Evolutionary conservation across 768 basidiomycete genomes (phyloP), one percentile per base, ranked within the genome.

Genomic region (Strobilomyces echinocephalus): DNA sequence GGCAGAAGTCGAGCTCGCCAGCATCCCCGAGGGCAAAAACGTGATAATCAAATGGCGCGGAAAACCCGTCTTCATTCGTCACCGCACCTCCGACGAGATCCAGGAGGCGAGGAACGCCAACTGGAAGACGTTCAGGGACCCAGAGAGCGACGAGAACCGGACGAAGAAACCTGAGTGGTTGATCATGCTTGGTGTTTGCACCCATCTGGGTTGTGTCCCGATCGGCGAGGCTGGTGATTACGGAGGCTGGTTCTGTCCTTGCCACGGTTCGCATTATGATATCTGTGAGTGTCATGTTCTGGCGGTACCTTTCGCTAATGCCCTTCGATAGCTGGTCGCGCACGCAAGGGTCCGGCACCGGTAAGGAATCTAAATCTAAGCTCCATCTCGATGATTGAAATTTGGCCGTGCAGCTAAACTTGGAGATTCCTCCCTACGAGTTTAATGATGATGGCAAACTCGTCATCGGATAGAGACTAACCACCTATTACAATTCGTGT

Each of bases 191-290:
- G 89, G 89, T 58, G 90, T 95, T 53, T 95, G 95, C 84, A 98
- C 97, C 21, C 97, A 98, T 74, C 76, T 99, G 61, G 95, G 95
- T 70, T 98, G 95, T 75, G 95, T 99, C 43, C 95, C 95, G 56
- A 97, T 99, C 68, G 95, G 95, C 61, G 93, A 95, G 73, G 85
- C 92, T 58, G 94, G 93, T 71, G 95, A 97, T 73, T 97, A 79
- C 69, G 95, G 95, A 75, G 95, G 95, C 73, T 99, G 95, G 95
- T 92, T 95, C 85, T 95, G 94, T 79, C 94, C 95, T 49, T 97
- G 95, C 79, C 95, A 98, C 72, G 97, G 95, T 68, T 98, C 95
- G 49, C 95, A 99, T 69, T 95, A 94, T 66, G 94, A 97, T 73
- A 97, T 97, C 55, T 95, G 88, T 91, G 63, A 56, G 88, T 73